Evolutionary conservation across 352 stramenopile species (phyloP).

Genomic region (Pythium guiyangense): DNA sequence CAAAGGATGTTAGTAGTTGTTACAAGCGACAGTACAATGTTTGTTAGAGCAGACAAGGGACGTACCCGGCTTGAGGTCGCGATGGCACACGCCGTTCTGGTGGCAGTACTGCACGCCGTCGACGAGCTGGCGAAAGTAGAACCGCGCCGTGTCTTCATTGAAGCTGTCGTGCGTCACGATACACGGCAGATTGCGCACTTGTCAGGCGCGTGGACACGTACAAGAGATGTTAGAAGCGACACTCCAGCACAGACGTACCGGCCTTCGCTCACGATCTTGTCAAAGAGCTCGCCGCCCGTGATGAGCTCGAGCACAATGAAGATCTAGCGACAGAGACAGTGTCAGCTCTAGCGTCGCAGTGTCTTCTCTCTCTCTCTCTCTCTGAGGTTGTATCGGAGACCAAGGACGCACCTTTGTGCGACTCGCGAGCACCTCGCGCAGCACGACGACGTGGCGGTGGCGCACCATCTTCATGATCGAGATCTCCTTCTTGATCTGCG

Average conservation of each 20-base stretch:
- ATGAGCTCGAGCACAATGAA: conserved; percentile 95
- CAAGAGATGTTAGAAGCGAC: too few species aligned
- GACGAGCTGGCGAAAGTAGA: conserved; percentile 98
- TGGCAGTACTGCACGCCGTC: conserved; percentile 97
- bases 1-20: conserved; percentile 3
- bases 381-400: too few species aligned
- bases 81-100: conserved; percentile 95
- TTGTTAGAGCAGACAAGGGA: not conserved
- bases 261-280: conserved; percentile 96
- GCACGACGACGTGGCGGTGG: conserved; percentile 86
- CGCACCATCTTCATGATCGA: conserved; percentile 98
- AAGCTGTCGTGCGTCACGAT: conserved; percentile 50
- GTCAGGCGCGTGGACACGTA: too few species aligned
- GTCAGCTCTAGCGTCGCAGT: too few species aligned
- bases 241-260: conserved; percentile 22
- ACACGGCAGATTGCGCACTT: too few species aligned
- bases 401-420: conserved; percentile 88
- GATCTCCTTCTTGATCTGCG: conserved; percentile 98
- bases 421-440: conserved; percentile 88
- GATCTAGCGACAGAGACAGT: conserved; percentile 60
- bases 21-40: not conserved
- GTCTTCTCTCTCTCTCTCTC: too few species aligned
- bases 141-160: conserved; percentile 94
- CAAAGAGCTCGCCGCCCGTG: conserved; percentile 88
- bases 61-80: conserved; percentile 93